Percentiles rank a stretch among this genome's conserved stretches.
These are phyloP conservation scores for Hemerocallis citrina DNA, from an alignment of 106 monocot species.

Conservation along the genomic window DNA sequence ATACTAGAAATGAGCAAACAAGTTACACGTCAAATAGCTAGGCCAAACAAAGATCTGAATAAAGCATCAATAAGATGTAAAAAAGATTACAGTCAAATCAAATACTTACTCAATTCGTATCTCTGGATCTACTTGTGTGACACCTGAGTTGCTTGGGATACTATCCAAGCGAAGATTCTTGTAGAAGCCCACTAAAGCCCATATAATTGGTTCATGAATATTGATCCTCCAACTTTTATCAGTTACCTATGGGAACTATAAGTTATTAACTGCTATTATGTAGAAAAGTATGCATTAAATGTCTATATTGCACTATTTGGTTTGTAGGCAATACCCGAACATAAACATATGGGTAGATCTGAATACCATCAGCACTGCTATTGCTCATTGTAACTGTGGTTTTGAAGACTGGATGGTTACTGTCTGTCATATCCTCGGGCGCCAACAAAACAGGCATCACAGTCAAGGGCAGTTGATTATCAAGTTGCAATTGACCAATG, in stretches of 20 bases:
- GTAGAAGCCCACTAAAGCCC: conserved; percentile 85
- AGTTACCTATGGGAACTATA: conserved; percentile 41
- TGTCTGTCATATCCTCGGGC: conserved; percentile 52
- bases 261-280: neutral
- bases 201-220: conserved; percentile 96
- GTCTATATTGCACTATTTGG: neutral
- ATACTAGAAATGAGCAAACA: neutral
- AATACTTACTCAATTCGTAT: conserved; percentile 79
- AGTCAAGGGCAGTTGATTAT: conserved; percentile 91
- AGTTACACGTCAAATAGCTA: neutral
- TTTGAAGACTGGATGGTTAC: conserved; percentile 79
- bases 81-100: conserved; percentile 3
- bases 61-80: neutral
- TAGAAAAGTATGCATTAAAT: neutral
- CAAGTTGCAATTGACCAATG: conserved; percentile 80
- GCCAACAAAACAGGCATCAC: conserved; percentile 85
- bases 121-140: conserved; percentile 88
- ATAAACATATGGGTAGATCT: conserved; percentile 82
- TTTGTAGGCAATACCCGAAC: conserved; percentile 60
- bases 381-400: conserved; percentile 73
- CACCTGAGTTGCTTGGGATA: conserved; percentile 42
- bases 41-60: neutral
- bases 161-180: conserved; percentile 61
- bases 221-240: conserved; percentile 81
- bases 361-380: conserved; percentile 67